A percentile compares a stretch with the other conserved stretches of the same genome.
Conservation (phyloP, 805 yeast species). For the Limtongia smithiae region DNA sequence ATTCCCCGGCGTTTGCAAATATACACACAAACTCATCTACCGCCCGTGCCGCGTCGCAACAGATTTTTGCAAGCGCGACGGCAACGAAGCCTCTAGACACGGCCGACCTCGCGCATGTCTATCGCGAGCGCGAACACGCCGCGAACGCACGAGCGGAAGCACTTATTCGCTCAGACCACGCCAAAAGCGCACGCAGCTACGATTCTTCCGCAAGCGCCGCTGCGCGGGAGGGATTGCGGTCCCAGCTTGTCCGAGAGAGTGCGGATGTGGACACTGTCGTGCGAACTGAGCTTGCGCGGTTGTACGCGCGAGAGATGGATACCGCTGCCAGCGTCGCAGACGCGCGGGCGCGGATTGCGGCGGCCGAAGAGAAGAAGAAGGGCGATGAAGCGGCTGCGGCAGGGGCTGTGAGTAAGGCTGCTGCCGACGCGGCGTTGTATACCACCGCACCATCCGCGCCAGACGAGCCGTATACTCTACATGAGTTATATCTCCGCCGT, state of each 20-base stretch:
- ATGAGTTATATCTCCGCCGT: slow-evolving; percentile 22
- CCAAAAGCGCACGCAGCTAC: too few species aligned
- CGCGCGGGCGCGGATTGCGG: neutral
- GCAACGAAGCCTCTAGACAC: too few species aligned
- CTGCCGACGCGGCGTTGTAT: neutral
- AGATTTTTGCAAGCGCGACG: too few species aligned
- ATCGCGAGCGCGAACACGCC: too few species aligned
- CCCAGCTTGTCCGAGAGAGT: neutral
- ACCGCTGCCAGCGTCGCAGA: neutral
- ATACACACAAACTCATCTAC: too few species aligned
- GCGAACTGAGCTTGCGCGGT: neutral
- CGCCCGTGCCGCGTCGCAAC: too few species aligned
- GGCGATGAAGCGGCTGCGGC: neutral
- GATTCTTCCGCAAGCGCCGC: neutral
- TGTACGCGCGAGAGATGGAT: slow-evolving; percentile 2
- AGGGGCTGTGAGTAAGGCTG: neutral
- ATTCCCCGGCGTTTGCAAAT: too few species aligned
- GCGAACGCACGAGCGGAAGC: too few species aligned
- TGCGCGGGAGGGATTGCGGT: neutral
- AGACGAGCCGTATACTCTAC: slow-evolving; percentile 13
- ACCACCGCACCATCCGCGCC: neutral
- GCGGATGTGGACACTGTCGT: slow-evolving; percentile 4
- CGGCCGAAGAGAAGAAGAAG: neutral
- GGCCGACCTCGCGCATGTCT: too few species aligned
- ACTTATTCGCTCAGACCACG: too few species aligned